Evolutionary conservation across 2,329 filamentous ascomycete genomes (phyloP), one percentile per base, ranked within the genome.

Genomic region (Venturia carpophila): DNA sequence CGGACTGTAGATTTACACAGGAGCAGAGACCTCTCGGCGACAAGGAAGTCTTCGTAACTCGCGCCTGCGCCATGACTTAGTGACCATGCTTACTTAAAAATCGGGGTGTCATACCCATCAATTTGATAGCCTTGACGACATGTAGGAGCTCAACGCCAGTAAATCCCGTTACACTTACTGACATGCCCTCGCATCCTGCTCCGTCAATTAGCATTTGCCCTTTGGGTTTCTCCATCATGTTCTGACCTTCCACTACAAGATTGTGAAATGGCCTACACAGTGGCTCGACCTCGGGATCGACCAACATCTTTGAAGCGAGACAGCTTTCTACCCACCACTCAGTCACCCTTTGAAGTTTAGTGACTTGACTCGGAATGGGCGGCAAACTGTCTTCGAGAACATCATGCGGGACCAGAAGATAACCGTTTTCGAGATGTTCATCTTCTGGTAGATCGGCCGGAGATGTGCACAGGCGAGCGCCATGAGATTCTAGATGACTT

Each of bases 281-380:
- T 49, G 90, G 82, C 72, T 94, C 86, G 5, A 84, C 80, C 63
- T 80, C 78, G 5, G 92, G 91, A 39, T 88, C 79, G 60, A 91
- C 80, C 69, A 93, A 84, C 34, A 77, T 79, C 74, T 90, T 94
- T 68, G 85, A 84, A 73, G 92, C 87, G 47, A 99, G 79, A 73
- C 93, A 97, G 60, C 86, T 85, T 76, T 99, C 94, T 63, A 99
- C 82, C 83, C 93, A 99, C 82, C 94, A 95, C 72, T 96, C 92
- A 13, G 92, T 97, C 41, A 96, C 86, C 64, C 80, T 64, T 63
- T 64, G 69, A 52, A 74, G 63, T 56, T 65, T 60, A 62, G 69
- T 78, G 68, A 78, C 75, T 27, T 69, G 67, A 61, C 71, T 71
- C 68, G 76, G 72, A 61, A 75, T 37, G 49, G 69, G 66, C 41